phyloP scores from a whole-genome alignment of 2,329 filamentous ascomycete species.

The Ilyonectria robusta region DNA sequence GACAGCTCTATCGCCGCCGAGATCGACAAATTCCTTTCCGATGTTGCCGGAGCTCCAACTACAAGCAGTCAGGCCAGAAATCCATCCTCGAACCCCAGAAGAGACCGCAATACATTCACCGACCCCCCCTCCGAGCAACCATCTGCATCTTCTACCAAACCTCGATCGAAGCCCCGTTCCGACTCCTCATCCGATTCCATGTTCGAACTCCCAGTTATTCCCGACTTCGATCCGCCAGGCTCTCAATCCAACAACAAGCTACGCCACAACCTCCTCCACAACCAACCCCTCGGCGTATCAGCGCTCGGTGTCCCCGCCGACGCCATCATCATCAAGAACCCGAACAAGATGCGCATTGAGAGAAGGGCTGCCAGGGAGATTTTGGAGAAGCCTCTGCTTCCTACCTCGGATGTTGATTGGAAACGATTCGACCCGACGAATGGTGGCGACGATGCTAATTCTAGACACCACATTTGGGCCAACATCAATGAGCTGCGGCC shows the following conservation, averaged over 20 bases:
- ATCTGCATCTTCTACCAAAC: constrained; percentile 1
- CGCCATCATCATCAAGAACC: constrained; percentile 63
- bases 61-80: background rate
- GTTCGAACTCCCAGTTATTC: constrained; percentile 17
- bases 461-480: constrained; percentile 54
- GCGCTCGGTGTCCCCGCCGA: constrained; percentile 57
- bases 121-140: background rate
- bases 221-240: constrained; percentile 9
- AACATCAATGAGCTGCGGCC: constrained; percentile 67
- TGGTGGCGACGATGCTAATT: constrained; percentile 43
- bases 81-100: background rate
- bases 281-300: constrained; percentile 49
- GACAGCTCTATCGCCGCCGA: constrained; percentile 10
- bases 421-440: constrained; percentile 48
- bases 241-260: constrained; percentile 28
- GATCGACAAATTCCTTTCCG: constrained; percentile 22
- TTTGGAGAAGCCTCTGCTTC: constrained; percentile 33
- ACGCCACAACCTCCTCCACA: constrained; percentile 47
- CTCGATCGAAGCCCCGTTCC: background rate
- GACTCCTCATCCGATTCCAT: constrained; percentile 13
- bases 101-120: background rate
- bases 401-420: constrained; percentile 48
- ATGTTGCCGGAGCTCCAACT: background rate
- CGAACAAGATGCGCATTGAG: constrained; percentile 47
- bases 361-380: constrained; percentile 35